Evolutionary conservation across 345 rosid species (phyloP).

Genomic region (Populus pruinosa): DNA sequence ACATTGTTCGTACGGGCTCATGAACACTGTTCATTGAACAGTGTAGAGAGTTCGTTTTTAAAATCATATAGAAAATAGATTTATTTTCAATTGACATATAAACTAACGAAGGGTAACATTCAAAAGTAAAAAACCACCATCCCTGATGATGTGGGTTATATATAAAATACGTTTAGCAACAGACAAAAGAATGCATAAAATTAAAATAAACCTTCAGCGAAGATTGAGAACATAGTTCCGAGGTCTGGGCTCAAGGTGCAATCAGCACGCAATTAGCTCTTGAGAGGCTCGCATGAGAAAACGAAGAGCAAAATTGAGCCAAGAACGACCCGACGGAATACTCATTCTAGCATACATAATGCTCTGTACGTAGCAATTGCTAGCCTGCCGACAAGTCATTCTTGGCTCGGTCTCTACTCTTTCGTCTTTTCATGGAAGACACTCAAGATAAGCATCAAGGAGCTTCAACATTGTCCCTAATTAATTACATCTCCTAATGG

Average conservation of each 20-base stretch:
- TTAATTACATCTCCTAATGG: not conserved
- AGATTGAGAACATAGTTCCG: not conserved
- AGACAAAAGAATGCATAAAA: not conserved
- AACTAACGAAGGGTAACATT: not conserved
- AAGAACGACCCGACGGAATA: not conserved
- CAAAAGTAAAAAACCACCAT: not conserved
- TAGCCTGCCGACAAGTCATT: not conserved
- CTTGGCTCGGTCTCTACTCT: not conserved
- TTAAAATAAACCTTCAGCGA: not conserved
- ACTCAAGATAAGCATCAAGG: not conserved
- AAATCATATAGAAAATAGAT: no score
- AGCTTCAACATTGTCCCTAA: not conserved
- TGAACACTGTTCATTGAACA: no score
- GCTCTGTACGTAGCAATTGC: not conserved
- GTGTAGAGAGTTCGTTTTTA: no score
- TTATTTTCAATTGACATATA: no score
- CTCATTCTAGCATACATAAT: not conserved
- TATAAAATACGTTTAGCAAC: not conserved
- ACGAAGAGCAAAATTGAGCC: constrained; percentile 3
- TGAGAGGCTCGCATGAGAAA: constrained; percentile 6
- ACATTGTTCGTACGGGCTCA: no score
- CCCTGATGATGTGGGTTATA: not conserved
- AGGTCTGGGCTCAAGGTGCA: not conserved
- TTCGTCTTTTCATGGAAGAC: not conserved
- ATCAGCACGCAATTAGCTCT: not conserved